Base-by-base conservation (phyloP, 106 monocot genomes). In the Iris macrosiphon region DNA sequence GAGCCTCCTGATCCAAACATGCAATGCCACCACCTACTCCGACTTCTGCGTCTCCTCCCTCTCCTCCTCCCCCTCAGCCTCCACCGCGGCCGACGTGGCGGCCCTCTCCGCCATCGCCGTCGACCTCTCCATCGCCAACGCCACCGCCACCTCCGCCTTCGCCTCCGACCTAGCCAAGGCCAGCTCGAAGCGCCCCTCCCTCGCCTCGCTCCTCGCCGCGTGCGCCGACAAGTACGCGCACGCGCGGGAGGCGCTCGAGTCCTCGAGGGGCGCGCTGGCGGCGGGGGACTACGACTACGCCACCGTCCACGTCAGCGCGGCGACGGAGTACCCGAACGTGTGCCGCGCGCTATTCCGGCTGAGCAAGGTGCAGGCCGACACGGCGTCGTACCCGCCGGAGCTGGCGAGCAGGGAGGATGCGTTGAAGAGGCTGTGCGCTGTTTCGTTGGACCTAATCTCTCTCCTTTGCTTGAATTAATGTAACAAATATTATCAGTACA, bases 1-100 rank as follows among this genome's bases (percentile, higher is more conserved):
- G 11, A 7, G 20, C 11, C 65, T 78, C 23, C 59, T 88, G 34
- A 25, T 64, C 22, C 57, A 20, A 6, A 70, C 78, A 0, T 93
- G 93, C 72, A 73, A 58, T 26, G 50, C 66, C 10, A 84, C 81
- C n/a, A 37, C 69, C 24, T 75, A 78, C 84, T 72, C 59, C 72
- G 78, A 84, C 52, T 40, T 88, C 53, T 93, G 93, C 75, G 18
- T 78, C 40, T 35, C 80, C 44, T 59, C 75, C 41, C 78, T 93
- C 52, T 12, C 37, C 11, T 75, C 81, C 78, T 71, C 48, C 25
- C n/a, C n/a, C 9, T n/a, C 54, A 1, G 65, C 54, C 51, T 37
- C 44, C 37, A 18, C 20, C 7, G 71, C 84, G 35, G 58, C 70
- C 57, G 60, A 77, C 69, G 60, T 55, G 42, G 21, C 56, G 14